phyloP scores from a whole-genome alignment of 192 early-diverging fungal genomes.

The Backusella mclennaniae region DNA sequence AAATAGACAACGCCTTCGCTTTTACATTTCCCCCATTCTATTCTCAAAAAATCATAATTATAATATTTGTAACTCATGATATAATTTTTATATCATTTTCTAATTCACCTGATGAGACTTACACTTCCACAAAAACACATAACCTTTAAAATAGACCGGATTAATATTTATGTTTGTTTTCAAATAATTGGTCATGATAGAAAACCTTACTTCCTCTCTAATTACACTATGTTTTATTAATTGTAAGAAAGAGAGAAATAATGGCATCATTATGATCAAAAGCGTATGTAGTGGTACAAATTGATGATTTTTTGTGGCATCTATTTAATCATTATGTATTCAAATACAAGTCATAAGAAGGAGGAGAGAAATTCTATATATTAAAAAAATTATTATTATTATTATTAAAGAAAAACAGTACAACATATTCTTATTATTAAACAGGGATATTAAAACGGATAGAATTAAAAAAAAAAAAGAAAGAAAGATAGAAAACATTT shows the following conservation, averaged over 20 bases:
- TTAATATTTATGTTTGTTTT: neutral
- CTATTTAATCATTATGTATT: neutral
- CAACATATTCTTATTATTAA: neutral
- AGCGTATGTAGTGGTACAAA: neutral
- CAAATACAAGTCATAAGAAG: neutral
- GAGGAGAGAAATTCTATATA: neutral
- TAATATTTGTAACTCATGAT: slow-evolving; percentile 2
- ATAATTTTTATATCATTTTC: neutral
- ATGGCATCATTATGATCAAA: neutral
- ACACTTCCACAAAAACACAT: slow-evolving; percentile 1
- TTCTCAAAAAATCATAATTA: neutral
- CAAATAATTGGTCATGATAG: neutral
- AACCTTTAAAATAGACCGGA: neutral
- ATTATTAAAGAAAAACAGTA: neutral
- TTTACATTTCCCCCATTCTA: neutral
- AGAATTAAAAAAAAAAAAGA: neutral
- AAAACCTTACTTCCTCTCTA: neutral
- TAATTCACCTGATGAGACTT: neutral
- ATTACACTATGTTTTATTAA: neutral
- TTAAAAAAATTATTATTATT: neutral
- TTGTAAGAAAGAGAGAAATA: neutral
- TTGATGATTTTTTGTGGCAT: neutral
- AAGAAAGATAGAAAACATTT: neutral
- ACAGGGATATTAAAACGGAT: neutral
- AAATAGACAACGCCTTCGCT: neutral